A percentile compares a stretch with the other conserved stretches of the same genome.
Conservation (phyloP, 2,329 filamentous ascomycete genomes). For the Fusarium burgessii region DNA sequence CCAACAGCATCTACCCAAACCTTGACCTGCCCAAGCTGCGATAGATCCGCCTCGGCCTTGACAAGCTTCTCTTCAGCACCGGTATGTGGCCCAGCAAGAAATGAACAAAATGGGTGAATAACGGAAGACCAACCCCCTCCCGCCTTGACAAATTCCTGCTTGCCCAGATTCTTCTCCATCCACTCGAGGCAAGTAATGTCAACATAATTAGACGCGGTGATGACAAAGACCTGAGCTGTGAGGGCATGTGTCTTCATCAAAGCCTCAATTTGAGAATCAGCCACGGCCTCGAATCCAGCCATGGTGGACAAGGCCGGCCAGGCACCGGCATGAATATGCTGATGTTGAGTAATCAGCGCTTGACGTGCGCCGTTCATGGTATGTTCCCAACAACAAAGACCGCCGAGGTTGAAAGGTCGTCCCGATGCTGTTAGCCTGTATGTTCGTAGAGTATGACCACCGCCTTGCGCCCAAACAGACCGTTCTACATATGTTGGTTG, state of each 20-base stretch:
- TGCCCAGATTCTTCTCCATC: neutral
- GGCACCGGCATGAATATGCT: neutral
- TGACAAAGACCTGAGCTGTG: fast-evolving
- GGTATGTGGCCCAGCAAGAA: neutral
- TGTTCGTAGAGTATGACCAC: neutral
- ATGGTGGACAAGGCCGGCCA: neutral
- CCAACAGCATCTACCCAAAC: neutral
- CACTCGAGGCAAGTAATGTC: neutral
- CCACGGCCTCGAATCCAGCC: neutral
- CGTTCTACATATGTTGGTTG: neutral
- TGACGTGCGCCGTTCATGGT: neutral
- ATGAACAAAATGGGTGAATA: neutral
- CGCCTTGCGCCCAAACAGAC: neutral
- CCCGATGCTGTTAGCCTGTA: neutral
- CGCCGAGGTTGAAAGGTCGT: neutral
- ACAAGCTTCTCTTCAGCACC: neutral
- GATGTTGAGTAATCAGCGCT: neutral
- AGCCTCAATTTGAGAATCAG: neutral
- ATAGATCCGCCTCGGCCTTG: neutral
- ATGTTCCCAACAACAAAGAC: neutral
- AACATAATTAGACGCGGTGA: neutral
- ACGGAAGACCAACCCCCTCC: neutral
- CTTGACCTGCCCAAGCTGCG: neutral
- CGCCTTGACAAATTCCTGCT: neutral
- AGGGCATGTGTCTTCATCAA: neutral